These are phyloP conservation scores for Fusarium falciforme DNA, from an alignment of 2,329 filamentous ascomycete species.

Conservation along the genomic window DNA sequence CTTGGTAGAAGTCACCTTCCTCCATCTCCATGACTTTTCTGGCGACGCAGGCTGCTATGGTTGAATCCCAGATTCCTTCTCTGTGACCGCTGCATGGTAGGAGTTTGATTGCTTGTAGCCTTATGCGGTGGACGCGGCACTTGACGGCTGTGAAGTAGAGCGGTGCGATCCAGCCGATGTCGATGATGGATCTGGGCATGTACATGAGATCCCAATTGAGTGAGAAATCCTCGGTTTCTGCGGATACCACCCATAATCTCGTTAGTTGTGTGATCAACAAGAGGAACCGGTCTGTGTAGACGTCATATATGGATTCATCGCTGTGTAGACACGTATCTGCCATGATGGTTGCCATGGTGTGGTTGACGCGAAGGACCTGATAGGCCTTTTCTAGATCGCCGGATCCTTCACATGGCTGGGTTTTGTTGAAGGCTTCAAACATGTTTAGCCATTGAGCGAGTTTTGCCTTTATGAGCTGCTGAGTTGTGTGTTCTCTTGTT, in stretches of 20 bases:
- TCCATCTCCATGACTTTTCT: slow-evolving; percentile 54
- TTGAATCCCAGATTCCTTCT: slow-evolving; percentile 57
- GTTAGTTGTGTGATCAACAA: slow-evolving; percentile 45
- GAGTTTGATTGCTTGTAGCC: slow-evolving; percentile 52
- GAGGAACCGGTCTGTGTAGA: slow-evolving; percentile 47
- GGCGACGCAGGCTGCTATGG: slow-evolving; percentile 46
- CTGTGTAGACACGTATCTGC: slow-evolving; percentile 47
- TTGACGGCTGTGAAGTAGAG: slow-evolving; percentile 60
- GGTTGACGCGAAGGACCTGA: slow-evolving; percentile 51
- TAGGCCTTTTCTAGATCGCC: slow-evolving; percentile 34
- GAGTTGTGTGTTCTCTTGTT: slow-evolving; percentile 2
- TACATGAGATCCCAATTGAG: slow-evolving; percentile 28
- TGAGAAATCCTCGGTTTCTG: slow-evolving; percentile 10
- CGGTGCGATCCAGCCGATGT: slow-evolving; percentile 58
- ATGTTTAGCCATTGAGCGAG: slow-evolving; percentile 39
- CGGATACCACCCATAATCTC: slow-evolving; percentile 17
- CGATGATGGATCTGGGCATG: slow-evolving; percentile 50
- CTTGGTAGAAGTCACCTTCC: slow-evolving; percentile 43
- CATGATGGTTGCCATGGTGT: slow-evolving; percentile 59
- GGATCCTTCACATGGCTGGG: slow-evolving; percentile 18
- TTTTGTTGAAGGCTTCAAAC: slow-evolving; percentile 39
- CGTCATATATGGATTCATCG: slow-evolving; percentile 53
- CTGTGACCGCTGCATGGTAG: slow-evolving; percentile 46
- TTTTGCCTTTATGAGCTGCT: slow-evolving; percentile 25
- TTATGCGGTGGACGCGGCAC: slow-evolving; percentile 56